phyloP scores from a whole-genome alignment of 2,329 filamentous ascomycete genomes.

The Diplodia scrobiculata region DNA sequence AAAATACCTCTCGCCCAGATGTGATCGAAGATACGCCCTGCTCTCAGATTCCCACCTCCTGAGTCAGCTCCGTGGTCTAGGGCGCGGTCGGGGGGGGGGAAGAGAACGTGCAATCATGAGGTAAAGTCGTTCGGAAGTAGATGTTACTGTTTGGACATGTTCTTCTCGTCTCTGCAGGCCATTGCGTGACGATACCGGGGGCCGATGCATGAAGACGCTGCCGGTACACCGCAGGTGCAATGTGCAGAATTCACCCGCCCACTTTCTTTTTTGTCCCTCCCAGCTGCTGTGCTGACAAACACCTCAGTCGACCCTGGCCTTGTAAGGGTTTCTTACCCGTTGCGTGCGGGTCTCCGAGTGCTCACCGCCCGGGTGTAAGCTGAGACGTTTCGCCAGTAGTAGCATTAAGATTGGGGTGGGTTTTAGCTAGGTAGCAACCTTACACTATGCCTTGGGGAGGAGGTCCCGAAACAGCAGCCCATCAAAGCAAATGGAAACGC shows the following conservation, averaged over 20 bases:
- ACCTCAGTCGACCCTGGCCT: not conserved
- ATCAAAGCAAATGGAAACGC: not conserved
- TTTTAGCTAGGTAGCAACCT: not conserved
- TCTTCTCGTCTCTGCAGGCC: not conserved
- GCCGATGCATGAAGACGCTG: slow-evolving; percentile 6
- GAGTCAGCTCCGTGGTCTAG: slow-evolving; percentile 1
- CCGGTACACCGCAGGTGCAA: slow-evolving; percentile 21
- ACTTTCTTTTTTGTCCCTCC: not conserved
- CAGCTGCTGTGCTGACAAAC: slow-evolving; percentile 16
- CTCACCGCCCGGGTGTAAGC: not conserved
- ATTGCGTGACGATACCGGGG: not conserved
- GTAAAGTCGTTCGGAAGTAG: not conserved
- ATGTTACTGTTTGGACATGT: not conserved
- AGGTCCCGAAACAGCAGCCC: not conserved
- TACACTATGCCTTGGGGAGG: not conserved
- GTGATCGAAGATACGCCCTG: not conserved
- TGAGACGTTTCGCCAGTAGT: not conserved
- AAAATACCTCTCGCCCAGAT: slow-evolving; percentile 11
- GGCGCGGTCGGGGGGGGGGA: not conserved
- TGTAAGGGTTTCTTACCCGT: not conserved
- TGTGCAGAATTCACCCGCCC: slow-evolving; percentile 13
- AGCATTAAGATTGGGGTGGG: not conserved
- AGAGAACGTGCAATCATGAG: not conserved
- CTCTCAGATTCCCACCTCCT: slow-evolving; percentile 7
- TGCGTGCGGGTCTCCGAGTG: slow-evolving; percentile 7